These are phyloP conservation scores for Ganoderma meredithae DNA, from an alignment of 1,284 basidiomycete species.

Conservation along the genomic window DNA sequence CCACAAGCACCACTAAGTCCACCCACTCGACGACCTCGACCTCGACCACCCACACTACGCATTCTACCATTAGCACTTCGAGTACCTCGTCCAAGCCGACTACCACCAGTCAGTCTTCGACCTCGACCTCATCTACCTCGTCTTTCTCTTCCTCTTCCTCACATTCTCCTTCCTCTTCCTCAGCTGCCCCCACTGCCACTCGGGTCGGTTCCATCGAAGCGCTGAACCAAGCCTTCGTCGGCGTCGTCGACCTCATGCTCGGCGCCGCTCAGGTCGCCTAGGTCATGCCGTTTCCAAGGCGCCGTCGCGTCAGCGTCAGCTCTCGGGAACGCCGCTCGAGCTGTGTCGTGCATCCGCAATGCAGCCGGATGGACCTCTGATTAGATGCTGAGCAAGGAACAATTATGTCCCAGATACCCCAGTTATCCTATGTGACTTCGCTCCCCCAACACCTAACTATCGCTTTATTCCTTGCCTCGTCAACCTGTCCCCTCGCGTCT, in stretches of 20 bases:
- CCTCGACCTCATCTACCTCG: slow-evolving; percentile 30
- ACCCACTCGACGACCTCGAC: slow-evolving; percentile 38
- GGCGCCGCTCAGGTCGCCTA: slow-evolving; percentile 35
- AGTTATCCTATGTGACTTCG: background rate
- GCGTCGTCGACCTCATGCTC: slow-evolving; percentile 45
- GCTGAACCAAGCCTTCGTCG: slow-evolving; percentile 48
- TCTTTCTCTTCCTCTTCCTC: slow-evolving; percentile 36
- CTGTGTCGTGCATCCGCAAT: slow-evolving; percentile 1
- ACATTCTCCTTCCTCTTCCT: slow-evolving; percentile 35
- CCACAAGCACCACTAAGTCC: slow-evolving; percentile 31
- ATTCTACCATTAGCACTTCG: slow-evolving; percentile 20
- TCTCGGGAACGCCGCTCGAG: background rate
- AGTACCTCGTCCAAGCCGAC: slow-evolving; percentile 31
- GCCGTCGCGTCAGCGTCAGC: slow-evolving; percentile 1
- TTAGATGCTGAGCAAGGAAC: slow-evolving; percentile 4
- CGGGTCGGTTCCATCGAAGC: slow-evolving; percentile 44
- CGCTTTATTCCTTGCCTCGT: background rate
- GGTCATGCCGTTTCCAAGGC: background rate
- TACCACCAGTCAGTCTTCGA: slow-evolving; percentile 35
- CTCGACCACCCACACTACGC: slow-evolving; percentile 33
- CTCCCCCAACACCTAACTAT: background rate
- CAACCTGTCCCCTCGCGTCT: background rate
- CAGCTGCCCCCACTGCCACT: slow-evolving; percentile 40
- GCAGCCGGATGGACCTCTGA: background rate
- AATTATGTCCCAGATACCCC: slow-evolving; percentile 10